These are phyloP conservation scores for Cicer cuneatum DNA, from an alignment of 306 rosid species.

Conservation along the genomic window DNA sequence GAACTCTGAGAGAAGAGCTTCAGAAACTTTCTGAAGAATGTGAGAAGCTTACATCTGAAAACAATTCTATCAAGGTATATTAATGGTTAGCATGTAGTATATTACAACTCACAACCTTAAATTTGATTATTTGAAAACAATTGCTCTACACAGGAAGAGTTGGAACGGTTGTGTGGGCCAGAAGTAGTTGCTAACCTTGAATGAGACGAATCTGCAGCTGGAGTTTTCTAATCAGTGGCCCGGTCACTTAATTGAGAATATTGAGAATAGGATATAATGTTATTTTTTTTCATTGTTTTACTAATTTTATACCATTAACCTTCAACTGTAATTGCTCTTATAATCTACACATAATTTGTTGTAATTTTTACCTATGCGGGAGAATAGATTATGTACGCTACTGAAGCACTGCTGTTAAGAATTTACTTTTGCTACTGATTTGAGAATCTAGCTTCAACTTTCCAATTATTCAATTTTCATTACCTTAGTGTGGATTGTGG, in stretches of 20 bases:
- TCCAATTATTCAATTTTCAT: constrained; percentile 7
- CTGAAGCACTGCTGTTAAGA: constrained; percentile 36
- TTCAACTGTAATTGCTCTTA: constrained; percentile 53
- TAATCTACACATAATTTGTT: constrained; percentile 40
- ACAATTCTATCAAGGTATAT: constrained; percentile 73
- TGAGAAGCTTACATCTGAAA: constrained; percentile 83
- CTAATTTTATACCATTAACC: constrained; percentile 65
- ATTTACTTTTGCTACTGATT: constrained; percentile 34
- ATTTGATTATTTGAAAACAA: constrained; percentile 18
- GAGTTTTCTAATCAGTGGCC: constrained; percentile 52
- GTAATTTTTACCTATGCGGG: constrained; percentile 41
- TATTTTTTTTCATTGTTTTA: constrained; percentile 40
- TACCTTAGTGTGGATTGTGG: not conserved
- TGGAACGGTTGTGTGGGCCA: constrained; percentile 79
- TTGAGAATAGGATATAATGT: constrained; percentile 55
- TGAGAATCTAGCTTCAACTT: constrained; percentile 35
- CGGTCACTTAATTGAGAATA: constrained; percentile 48
- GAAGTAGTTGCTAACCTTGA: constrained; percentile 75
- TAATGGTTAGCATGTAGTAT: too few relatives aligned
- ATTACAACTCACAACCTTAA: not conserved
- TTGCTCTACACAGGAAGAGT: constrained; percentile 73
- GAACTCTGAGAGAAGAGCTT: constrained; percentile 75
- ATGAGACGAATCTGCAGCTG: constrained; percentile 52
- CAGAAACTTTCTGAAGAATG: constrained; percentile 89
- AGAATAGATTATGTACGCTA: constrained; percentile 44